These are phyloP conservation scores for Suhomyces xylopsoci DNA, from an alignment of 805 yeast genomes.

Conservation along the genomic window DNA sequence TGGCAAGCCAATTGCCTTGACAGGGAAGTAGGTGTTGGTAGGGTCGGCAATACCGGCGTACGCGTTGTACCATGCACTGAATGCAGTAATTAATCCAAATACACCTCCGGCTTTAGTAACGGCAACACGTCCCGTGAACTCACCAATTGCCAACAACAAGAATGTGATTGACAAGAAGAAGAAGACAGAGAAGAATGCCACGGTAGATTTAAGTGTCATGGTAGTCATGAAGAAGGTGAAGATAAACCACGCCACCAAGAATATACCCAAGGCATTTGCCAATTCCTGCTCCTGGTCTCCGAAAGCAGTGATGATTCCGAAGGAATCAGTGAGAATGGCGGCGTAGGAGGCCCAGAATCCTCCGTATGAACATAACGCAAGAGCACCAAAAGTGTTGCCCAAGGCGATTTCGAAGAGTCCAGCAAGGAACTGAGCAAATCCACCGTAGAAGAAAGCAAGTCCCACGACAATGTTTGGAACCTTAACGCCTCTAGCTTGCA, in stretches of 20 bases:
- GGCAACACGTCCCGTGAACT: conserved; percentile 22
- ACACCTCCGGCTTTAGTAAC: conserved; percentile 43
- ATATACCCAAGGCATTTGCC: conserved; percentile 36
- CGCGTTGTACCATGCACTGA: conserved; percentile 45
- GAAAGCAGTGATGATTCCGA: conserved; percentile 38
- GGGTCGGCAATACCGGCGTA: conserved; percentile 51
- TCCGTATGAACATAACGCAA: conserved; percentile 58
- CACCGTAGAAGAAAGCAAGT: conserved; percentile 69
- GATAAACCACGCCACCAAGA: conserved; percentile 42
- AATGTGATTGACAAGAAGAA: conserved; percentile 41
- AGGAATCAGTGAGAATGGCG: conserved; percentile 45
- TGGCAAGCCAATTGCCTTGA: conserved; percentile 53
- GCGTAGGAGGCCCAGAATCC: conserved; percentile 80
- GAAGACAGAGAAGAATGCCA: conserved; percentile 41
- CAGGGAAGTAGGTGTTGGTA: conserved; percentile 59
- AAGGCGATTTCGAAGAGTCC: conserved; percentile 76
- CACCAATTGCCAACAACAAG: conserved; percentile 38
- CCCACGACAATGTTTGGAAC: conserved; percentile 62
- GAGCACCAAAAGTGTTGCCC: conserved; percentile 75
- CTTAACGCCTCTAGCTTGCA: conserved; percentile 64
- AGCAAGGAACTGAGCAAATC: conserved; percentile 65
- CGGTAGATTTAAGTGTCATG: conserved; percentile 43
- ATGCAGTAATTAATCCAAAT: conserved; percentile 41
- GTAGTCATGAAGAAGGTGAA: conserved; percentile 41
- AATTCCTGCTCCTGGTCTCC: conserved; percentile 24